A percentile compares a stretch with the other conserved stretches of the same genome.
Conservation (phyloP, 805 yeast genomes). For the Nakazawaea populi region DNA sequence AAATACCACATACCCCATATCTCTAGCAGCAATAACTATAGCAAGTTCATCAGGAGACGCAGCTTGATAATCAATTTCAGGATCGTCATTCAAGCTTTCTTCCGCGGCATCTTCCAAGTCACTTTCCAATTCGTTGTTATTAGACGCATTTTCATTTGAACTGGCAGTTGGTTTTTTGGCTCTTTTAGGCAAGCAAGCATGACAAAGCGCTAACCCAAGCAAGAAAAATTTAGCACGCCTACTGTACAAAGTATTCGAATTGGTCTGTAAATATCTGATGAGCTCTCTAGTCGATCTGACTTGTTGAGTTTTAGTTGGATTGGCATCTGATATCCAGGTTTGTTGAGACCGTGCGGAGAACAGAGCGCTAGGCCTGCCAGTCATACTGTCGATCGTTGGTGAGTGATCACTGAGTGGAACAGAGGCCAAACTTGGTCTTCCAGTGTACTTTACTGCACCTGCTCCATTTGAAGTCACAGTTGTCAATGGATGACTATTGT, state of each 20-base stretch:
- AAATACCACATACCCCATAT: conserved; percentile 82
- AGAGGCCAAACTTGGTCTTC: conserved; percentile 56
- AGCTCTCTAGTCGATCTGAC: conserved; percentile 59
- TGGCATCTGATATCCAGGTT: conserved; percentile 34
- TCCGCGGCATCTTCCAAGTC: background rate
- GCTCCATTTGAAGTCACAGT: conserved; percentile 16
- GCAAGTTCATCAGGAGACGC: conserved; percentile 98
- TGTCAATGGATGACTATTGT: conserved; percentile 12
- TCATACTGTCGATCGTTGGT: conserved; percentile 7
- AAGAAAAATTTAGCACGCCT: conserved; percentile 74
- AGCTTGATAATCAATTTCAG: conserved; percentile 74
- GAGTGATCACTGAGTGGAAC: conserved; percentile 21
- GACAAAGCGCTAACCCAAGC: conserved; percentile 80
- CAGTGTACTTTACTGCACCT: conserved; percentile 34
- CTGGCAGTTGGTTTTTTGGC: conserved; percentile 13
- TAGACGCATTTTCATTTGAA: conserved; percentile 26
- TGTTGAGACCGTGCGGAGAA: conserved; percentile 19
- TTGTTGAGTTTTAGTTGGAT: conserved; percentile 33
- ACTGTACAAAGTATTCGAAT: conserved; percentile 68
- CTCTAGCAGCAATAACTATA: conserved; percentile 88
- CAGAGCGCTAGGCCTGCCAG: conserved; percentile 14
- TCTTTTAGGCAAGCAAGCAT: conserved; percentile 77
- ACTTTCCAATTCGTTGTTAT: background rate
- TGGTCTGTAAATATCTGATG: conserved; percentile 59
- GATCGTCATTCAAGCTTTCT: conserved; percentile 27